Evolutionary conservation across 768 basidiomycete genomes (phyloP).

Genomic region (Sarcodon aspratus): DNA sequence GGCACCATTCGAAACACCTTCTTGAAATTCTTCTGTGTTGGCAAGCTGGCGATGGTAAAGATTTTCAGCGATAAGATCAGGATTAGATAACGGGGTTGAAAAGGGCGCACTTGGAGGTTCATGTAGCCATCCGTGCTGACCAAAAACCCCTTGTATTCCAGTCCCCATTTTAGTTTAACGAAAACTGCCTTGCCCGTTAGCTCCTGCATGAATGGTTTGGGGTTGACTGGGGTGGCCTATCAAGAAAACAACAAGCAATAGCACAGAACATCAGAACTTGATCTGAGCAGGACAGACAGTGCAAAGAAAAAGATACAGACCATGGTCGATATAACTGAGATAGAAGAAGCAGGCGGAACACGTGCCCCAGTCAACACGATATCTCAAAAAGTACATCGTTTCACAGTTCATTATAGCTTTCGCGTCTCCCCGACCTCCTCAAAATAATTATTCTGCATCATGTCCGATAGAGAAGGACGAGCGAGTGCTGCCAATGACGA

Average conservation of each 20-base stretch:
- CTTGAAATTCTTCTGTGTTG: conserved; percentile 98
- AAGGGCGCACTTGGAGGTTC: conserved; percentile 80
- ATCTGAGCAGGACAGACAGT: background rate
- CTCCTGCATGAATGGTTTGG: conserved; percentile 97
- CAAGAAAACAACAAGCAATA: background rate
- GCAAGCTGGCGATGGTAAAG: conserved; percentile 56
- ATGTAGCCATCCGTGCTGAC: conserved; percentile 99
- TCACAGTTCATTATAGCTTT: background rate
- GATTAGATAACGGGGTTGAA: background rate
- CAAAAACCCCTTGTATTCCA: conserved; percentile 98
- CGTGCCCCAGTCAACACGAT: background rate
- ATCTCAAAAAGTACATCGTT: background rate
- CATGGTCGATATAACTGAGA: background rate
- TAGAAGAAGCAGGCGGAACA: background rate
- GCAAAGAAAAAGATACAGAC: background rate
- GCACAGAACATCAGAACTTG: background rate
- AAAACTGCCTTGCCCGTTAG: conserved; percentile 95
- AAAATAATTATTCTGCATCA: conserved; percentile 19
- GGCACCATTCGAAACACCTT: conserved; percentile 89
- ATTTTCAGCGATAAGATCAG: background rate
- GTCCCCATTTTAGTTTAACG: conserved; percentile 96
- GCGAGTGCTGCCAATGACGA: conserved; percentile 65
- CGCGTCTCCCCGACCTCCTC: background rate
- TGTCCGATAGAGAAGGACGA: conserved; percentile 89
- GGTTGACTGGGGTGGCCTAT: conserved; percentile 89